These are phyloP conservation scores for Penicillium sumatraense DNA, from an alignment of 2,329 filamentous ascomycete species.

Conservation along the genomic window DNA sequence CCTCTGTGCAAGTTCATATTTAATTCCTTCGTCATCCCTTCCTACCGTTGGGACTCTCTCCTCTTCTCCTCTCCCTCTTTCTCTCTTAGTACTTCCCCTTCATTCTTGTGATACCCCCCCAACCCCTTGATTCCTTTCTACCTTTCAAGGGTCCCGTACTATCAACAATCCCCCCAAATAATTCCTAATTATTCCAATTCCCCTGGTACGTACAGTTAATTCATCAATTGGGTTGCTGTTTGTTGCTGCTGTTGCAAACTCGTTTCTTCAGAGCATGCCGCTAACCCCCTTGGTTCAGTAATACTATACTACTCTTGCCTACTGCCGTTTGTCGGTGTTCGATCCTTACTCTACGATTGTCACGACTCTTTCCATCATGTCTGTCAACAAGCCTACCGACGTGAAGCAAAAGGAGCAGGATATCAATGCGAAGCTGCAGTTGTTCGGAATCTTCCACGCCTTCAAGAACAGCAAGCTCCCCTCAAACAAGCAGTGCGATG, in stretches of 20 bases:
- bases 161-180: not conserved
- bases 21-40: slow-evolving; percentile 20
- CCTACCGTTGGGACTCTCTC: too few species aligned
- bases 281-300: too few species aligned
- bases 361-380: slow-evolving; percentile 30
- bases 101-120: slow-evolving; percentile 35
- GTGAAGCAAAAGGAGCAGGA: slow-evolving; percentile 78
- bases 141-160: slow-evolving; percentile 6
- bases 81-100: slow-evolving; percentile 20
- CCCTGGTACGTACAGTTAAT: slow-evolving; percentile 4
- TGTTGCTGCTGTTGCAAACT: slow-evolving; percentile 14
- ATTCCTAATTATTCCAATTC: not conserved
- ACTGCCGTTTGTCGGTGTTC: not conserved
- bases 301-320: slow-evolving; percentile 12
- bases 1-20: slow-evolving; percentile 3
- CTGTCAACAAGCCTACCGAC: slow-evolving; percentile 76
- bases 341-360: slow-evolving; percentile 9
- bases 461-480: slow-evolving; percentile 90
- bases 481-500: slow-evolving; percentile 94
- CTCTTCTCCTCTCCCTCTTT: not conserved
- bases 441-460: slow-evolving; percentile 87
- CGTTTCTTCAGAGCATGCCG: slow-evolving; percentile 10
- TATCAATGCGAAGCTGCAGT: slow-evolving; percentile 90
- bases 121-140: slow-evolving; percentile 14
- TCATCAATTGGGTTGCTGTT: too few species aligned